A percentile compares a stretch with the other conserved stretches of the same genome.
Conservation (phyloP, 2,329 filamentous ascomycete species). For the Cryphonectria carpinicola region DNA sequence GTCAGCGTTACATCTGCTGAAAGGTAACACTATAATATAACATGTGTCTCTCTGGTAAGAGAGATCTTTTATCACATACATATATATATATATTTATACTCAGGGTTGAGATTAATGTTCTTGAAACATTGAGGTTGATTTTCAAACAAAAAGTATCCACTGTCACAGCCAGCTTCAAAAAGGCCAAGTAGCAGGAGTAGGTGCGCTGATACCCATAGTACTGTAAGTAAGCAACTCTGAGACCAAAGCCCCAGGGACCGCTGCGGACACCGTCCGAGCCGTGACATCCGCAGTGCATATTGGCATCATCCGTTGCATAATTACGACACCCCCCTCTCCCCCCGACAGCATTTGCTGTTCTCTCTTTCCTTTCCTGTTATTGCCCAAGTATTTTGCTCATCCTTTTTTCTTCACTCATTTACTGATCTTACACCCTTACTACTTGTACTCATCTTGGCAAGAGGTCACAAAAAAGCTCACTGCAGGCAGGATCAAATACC, state of each 20-base stretch:
- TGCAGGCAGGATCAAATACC: constrained; percentile 2
- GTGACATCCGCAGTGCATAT: neutral
- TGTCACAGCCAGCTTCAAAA: neutral
- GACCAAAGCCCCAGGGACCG: neutral
- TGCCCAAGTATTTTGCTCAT: neutral
- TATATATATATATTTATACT: neutral
- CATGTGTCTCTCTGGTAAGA: neutral
- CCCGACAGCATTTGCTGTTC: neutral
- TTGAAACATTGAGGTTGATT: neutral
- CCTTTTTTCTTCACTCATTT: neutral
- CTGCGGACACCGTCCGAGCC: neutral
- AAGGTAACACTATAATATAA: neutral
- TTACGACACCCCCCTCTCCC: neutral
- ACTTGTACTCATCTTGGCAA: neutral
- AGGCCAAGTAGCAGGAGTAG: neutral
- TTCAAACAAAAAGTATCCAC: neutral
- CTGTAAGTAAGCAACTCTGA: neutral
- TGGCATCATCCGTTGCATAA: neutral
- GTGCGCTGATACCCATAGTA: neutral
- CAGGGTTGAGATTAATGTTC: neutral
- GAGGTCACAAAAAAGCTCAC: neutral
- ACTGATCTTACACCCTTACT: neutral
- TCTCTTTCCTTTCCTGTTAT: neutral
- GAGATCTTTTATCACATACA: neutral
- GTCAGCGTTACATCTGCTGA: neutral